Base-by-base conservation (phyloP, 1,284 basidiomycete species). In the Leccinum proliferum region DNA sequence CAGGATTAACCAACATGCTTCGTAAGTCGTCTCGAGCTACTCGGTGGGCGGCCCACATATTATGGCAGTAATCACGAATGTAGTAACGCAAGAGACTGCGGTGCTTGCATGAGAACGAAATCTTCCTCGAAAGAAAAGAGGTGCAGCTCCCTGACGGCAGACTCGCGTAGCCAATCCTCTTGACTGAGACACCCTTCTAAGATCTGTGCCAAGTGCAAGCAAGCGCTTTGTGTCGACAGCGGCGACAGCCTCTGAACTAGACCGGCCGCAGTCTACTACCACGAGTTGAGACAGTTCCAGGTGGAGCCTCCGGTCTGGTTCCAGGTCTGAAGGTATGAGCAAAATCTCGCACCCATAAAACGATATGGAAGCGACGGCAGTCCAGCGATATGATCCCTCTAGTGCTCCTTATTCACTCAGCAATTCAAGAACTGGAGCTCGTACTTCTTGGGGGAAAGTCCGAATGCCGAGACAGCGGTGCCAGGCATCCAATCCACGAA, bases 391-490 rank as follows among this genome's bases (percentile, higher is more conserved):
- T n/a, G 25, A 25, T 25, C 58, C 1, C 29, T 2, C 68, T 68
- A 68, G 37, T 70, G 63, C 4, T 62, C 60, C 2, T 2, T 8
- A 10, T 62, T 55, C 56, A 73, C 64, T 11, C 35, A 25, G 21
- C 60, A 63, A 0, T 8, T 0, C 1, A 6, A 48, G 39, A 72
- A 67, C 11, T 12, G 9, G 58, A 74, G 63, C 12, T 56, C 34
- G 41, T 59, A 70, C 34, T 56, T 52, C 8, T 32, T 34, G 1
- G 21, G 7, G 25, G 63, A 64, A 0, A 58, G 15, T 14, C 15
- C 55, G 18, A 56, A n/a, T 8, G 32, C 62, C 5, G 50, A 29
- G 18, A 18, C 37, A 4, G 46, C 2, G 15, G 9, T 3, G 14
- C 35, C 2, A 14, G 39, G 25, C 3, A 2, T 0, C 65, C 62